Base-by-base conservation (phyloP, 495 filamentous ascomycete species). In the Margaritispora aquatica region DNA sequence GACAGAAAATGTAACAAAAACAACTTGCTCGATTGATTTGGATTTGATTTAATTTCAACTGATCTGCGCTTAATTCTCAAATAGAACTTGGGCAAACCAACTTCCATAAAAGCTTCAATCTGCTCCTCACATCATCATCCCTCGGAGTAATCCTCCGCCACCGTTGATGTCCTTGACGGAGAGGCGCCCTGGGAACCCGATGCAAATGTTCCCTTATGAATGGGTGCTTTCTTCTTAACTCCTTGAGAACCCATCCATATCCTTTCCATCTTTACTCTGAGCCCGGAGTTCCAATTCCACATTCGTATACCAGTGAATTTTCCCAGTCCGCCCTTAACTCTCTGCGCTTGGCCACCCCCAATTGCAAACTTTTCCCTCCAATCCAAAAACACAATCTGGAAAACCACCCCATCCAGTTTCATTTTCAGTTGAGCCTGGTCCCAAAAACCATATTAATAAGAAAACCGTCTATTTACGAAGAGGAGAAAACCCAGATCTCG, bases 401-500 rank as follows among this genome's bases (percentile, higher is more conserved):
- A 50, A n/a, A 11, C 47, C 47, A 3, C 5, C 47, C 21, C 19
- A 26, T n/a, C n/a, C 24, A 23, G n/a, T 23, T 50, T 17, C 47
- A 50, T 24, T 50, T 44, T 44, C 38, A 44, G 38, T 44, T n/a
- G 38, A 44, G 24, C 13, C 20, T 4, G 47, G 47, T 3, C 21
- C 24, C 47, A 26, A 50, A 23, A 50, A 26, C 21, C 47, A 50
- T 24, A 50, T 50, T 24, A 50, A 8, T 50, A 50, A 50, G 20
- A 50, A 50, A 50, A 19, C 47, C 47, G 47, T 50, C 47, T 50
- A 50, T 50, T 23, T 3, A 24, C 44, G 44, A 50, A 22, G 47
- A 50, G 47, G 11, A 50, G 47, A 50, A 50, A 50, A 50, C 47
- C 58, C 62, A 64, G 62, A 41, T 49, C 22, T 29, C 19, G 36